Percentiles rank a stretch among this genome's conserved stretches.
phyloP scores from a whole-genome alignment of 192 early-diverging fungal genomes.

The Rhizophagus sp. region DNA sequence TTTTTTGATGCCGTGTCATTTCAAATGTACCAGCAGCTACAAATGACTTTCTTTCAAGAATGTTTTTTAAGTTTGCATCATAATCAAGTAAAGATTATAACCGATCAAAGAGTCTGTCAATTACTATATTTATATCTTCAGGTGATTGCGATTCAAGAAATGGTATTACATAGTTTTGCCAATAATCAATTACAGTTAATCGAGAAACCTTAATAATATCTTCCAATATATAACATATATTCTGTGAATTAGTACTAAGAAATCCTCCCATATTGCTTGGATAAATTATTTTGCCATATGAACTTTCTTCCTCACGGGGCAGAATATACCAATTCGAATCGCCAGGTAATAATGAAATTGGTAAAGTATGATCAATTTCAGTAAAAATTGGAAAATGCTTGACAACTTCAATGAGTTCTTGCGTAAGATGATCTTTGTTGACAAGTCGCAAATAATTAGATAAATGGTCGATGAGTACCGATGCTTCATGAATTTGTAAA shows the following conservation, averaged over 20 bases:
- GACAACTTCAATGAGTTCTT: neutral
- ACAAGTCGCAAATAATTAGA: neutral
- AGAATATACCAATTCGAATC: neutral
- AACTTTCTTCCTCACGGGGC: neutral
- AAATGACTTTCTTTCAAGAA: neutral
- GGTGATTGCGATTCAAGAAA: neutral
- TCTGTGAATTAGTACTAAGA: neutral
- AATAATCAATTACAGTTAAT: neutral
- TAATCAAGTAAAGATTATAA: neutral
- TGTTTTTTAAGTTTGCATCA: neutral
- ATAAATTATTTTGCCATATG: neutral
- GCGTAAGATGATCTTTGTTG: neutral
- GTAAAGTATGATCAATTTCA: neutral
- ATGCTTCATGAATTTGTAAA: neutral
- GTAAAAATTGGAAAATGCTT: slow-evolving; percentile 16
- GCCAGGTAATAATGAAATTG: neutral
- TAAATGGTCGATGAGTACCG: neutral
- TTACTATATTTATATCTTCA: neutral
- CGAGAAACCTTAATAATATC: neutral
- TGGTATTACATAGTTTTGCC: neutral
- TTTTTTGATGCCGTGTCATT: neutral
- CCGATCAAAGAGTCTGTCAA: neutral
- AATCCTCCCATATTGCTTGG: neutral
- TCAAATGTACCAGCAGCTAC: neutral
- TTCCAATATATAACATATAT: neutral